Evolutionary conservation across 1,139 yeast genomes (phyloP), one percentile per base, ranked within the genome.

Genomic region (Geotrichum citri-aurantii): DNA sequence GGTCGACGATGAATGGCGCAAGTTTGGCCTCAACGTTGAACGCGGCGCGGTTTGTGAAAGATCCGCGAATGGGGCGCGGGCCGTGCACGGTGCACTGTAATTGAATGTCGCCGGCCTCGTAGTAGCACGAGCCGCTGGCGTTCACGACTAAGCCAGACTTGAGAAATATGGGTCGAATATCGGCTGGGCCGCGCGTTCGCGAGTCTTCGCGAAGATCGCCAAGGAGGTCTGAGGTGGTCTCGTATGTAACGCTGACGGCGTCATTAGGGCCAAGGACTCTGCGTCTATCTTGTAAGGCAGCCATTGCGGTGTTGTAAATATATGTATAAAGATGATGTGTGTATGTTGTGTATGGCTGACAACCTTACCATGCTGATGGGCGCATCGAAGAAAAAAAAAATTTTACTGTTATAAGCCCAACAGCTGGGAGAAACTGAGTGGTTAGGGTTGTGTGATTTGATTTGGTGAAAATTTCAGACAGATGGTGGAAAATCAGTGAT

Each of bases 31-130:
- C 88, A 1, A 88, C 91, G 24, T 85, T 79, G 53, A 89, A 75
- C 2, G 83, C 78, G 1, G 95, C 95, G 59, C 83, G 77, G 49
- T 86, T 84, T 40, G 83, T 78, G 69, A 88, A 88, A 1, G 89
- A 81, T 0, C 92, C 91, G 62, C 89, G 78, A 54, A 88, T 84
- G 6, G 97, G 97, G 64, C 93, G 79, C 11, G 98, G 97, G 0
- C 97, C 98, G 71, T 86, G 89, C 0, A 92, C 86, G 1, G 91
- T 80, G 1, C 86, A 85, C 61, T 86, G 83, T 7, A 91, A 74
- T 48, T 84, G 78, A 33, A 83, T 81, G 55, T 79, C 80, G 17
- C 81, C 86, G 12, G 81, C 78, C 71, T 92, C 97, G 46, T 89
- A 70, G 66, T 86, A 88, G 12, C 95, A 81, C 10, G 96, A 89